Evolutionary conservation across 2,329 filamentous ascomycete species (phyloP).

Genomic region (Apiospora sp.): DNA sequence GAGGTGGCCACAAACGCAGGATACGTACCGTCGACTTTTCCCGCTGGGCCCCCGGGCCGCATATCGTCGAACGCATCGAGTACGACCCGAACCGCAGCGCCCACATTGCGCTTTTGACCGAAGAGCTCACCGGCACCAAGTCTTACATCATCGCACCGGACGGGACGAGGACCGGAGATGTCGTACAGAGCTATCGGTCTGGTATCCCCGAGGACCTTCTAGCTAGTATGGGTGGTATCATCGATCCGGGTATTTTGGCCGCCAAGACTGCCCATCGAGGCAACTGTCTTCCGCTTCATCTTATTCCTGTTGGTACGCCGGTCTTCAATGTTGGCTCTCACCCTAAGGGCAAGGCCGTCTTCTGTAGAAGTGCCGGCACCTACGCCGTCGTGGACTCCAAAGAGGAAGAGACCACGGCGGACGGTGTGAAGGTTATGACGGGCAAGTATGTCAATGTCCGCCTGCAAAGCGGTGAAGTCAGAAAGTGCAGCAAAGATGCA

Average conservation of each 20-base stretch:
- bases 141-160: conserved; percentile 96
- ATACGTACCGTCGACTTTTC: conserved; percentile 92
- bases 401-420: conserved; percentile 74
- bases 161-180: conserved; percentile 89
- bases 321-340: conserved; percentile 89
- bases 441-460: conserved; percentile 84
- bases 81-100: conserved; percentile 94
- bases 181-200: conserved; percentile 88
- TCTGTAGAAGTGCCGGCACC: conserved; percentile 94
- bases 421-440: conserved; percentile 68
- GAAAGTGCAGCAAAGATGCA: conserved; percentile 88
- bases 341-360: conserved; percentile 78
- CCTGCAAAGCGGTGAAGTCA: conserved; percentile 91
- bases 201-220: conserved; percentile 90
- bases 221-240: conserved; percentile 87
- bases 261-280: conserved; percentile 93
- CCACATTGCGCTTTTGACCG: conserved; percentile 87
- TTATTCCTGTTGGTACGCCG: conserved; percentile 93
- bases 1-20: conserved; percentile 89
- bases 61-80: conserved; percentile 92
- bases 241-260: conserved; percentile 95
- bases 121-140: conserved; percentile 75
- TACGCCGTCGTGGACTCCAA: conserved; percentile 90
- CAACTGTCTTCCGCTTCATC: conserved; percentile 93
- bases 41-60: conserved; percentile 79